Evolutionary conservation across 257 asterid genomes (phyloP), one percentile per base, ranked within the genome.

Genomic region (Petunia secreta): DNA sequence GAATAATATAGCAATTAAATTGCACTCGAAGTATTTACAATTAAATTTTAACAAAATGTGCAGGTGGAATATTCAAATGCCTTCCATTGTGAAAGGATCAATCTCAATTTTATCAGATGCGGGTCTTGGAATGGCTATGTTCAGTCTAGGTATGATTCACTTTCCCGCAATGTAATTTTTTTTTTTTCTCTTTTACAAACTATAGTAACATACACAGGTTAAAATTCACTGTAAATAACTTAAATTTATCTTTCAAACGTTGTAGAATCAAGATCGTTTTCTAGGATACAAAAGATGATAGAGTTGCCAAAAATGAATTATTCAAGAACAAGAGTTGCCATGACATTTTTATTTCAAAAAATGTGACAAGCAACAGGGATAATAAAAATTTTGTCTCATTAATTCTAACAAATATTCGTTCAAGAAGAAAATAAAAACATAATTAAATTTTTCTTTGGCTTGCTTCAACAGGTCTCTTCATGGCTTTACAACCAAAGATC

Each of bases 81-180:
- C 99, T 2, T 44, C 93, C 8, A 91, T 95, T 44, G 93, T 93
- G 10, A 89, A 87, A 83, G 97, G 97, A 15, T 95, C 98, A n/a
- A 95, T 95, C 74, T 86, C 99, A 8, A 92, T 95, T 52, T 83
- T 95, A 78, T 93, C 99, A 2, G 99, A 95, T 84, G 98, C 98
- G 25, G 99, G 99, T 34, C 95, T 93, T 76, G 99, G 99, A 80
- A 95, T 95, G 98, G 99, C 98, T 63, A 93, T 95, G 98, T 95
- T 93, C 83, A 95, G 98, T 83, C 87, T 93, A 84, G 98, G 97
- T 91, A 88, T 38, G 10, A 25, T 25, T 25, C 25, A 25, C 25
- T 25, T 55, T 8, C 37, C 2, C 7, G 25, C 36, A 57, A 63
- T 25, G 36, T 59, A 71, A 40, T 66, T 13, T 75, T 2, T 40